Evolutionary conservation across 306 rosid species (phyloP).

Genomic region (Phaseolus lunatus): DNA sequence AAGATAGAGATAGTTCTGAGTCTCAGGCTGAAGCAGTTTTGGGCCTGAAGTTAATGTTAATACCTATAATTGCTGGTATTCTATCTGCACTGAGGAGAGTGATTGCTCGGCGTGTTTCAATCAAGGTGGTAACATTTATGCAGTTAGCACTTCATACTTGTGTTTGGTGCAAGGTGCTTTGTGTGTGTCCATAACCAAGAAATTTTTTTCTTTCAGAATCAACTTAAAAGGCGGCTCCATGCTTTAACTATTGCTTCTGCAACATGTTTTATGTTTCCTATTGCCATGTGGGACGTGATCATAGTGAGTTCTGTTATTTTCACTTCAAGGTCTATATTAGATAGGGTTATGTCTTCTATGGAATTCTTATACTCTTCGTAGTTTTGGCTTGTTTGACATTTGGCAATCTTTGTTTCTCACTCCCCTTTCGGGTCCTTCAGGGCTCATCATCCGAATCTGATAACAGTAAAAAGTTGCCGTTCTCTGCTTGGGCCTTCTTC

Average conservation of each 20-base stretch:
- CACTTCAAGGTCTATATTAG: conserved; percentile 29
- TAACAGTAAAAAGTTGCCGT: conserved; percentile 68
- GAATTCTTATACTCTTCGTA: conserved; percentile 26
- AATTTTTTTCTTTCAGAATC: conserved; percentile 70
- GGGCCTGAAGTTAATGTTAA: conserved; percentile 73
- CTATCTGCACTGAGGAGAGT: conserved; percentile 93
- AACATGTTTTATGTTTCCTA: conserved; percentile 94
- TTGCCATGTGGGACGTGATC: conserved; percentile 96
- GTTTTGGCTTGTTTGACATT: conserved; percentile 30
- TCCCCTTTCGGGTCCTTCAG: conserved; percentile 52
- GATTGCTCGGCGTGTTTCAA: conserved; percentile 90
- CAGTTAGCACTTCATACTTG: conserved; percentile 30
- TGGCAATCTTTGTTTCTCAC: conserved; percentile 13
- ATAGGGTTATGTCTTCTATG: conserved; percentile 23
- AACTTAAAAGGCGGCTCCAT: conserved; percentile 95
- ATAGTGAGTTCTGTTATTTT: conserved; percentile 66
- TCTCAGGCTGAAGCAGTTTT: conserved; percentile 67
- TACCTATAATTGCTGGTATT: conserved; percentile 90
- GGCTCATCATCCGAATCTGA: conserved; percentile 88
- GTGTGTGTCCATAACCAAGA: conserved; percentile 33
- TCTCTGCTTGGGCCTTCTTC: conserved; percentile 92
- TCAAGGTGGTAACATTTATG: conserved; percentile 70
- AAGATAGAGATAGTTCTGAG: conserved; percentile 71
- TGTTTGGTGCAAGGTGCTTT: conserved; percentile 42
- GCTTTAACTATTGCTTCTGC: conserved; percentile 94